These are phyloP conservation scores for Alternaria sp. DNA, from an alignment of 2,329 filamentous ascomycete species.

Conservation along the genomic window DNA sequence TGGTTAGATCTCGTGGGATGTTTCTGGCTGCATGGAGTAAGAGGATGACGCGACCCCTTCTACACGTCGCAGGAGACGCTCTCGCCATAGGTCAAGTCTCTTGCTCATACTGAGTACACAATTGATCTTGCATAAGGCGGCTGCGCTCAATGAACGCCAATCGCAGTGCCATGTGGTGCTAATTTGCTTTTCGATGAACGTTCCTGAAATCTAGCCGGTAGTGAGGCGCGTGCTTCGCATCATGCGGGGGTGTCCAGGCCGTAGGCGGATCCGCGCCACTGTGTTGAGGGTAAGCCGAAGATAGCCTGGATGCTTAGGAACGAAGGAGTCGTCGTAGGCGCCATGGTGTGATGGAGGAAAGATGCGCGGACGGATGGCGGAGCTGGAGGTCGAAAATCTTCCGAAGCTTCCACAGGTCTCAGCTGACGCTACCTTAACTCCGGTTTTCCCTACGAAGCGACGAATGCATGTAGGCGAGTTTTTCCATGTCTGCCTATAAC, in stretches of 20 bases:
- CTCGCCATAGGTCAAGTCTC: slow-evolving; percentile 27
- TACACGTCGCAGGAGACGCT: slow-evolving; percentile 19
- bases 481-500: slow-evolving; percentile 3
- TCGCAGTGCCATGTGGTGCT: slow-evolving; percentile 23
- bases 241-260: slow-evolving; percentile 32
- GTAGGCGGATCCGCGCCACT: slow-evolving; percentile 25
- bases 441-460: slow-evolving; percentile 5
- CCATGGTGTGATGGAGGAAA: slow-evolving; percentile 34
- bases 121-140: slow-evolving; percentile 26
- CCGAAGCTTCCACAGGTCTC: slow-evolving; percentile 8
- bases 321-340: slow-evolving; percentile 19
- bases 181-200: slow-evolving; percentile 26
- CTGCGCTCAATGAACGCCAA: slow-evolving; percentile 17
- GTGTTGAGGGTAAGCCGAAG: slow-evolving; percentile 40
- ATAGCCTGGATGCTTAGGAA: slow-evolving; percentile 33
- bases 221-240: slow-evolving; percentile 33
- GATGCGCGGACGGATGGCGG: slow-evolving; percentile 24
- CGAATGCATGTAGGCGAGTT: slow-evolving; percentile 3
- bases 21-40: slow-evolving; percentile 29
- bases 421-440: slow-evolving; percentile 13
- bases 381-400: slow-evolving; percentile 9
- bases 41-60: slow-evolving; percentile 28
- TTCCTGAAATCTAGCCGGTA: slow-evolving; percentile 31
- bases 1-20: slow-evolving; percentile 37
- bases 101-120: slow-evolving; percentile 11